Conservation (phyloP, 805 yeast species). For the Clavispora fructus region DNA sequence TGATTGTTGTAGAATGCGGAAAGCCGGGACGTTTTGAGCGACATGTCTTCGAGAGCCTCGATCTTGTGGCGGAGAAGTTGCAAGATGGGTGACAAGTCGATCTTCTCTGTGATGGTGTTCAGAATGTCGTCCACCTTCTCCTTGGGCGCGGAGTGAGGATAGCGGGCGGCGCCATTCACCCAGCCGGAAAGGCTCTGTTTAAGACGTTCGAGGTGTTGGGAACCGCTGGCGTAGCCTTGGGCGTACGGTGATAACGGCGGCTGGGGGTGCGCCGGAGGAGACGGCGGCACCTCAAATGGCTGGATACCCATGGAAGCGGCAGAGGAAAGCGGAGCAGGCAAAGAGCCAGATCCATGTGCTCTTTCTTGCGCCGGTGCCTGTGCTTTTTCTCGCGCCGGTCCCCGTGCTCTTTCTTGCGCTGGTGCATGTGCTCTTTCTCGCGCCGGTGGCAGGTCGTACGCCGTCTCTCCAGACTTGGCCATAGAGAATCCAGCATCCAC, state of each 20-base stretch:
- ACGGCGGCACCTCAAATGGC: slow-evolving; percentile 1
- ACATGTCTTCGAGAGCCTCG: slow-evolving; percentile 23
- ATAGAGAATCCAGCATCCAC: slow-evolving; percentile 5
- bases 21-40: slow-evolving; percentile 18
- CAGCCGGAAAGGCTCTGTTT: slow-evolving; percentile 9
- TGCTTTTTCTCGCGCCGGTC: too few species aligned
- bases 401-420: too few species aligned
- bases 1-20: slow-evolving; percentile 26
- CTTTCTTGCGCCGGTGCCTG: too few species aligned
- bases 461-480: not conserved
- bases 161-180: slow-evolving; percentile 2
- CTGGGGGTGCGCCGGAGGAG: not conserved
- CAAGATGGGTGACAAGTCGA: slow-evolving; percentile 31
- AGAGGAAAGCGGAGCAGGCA: not conserved
- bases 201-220: slow-evolving; percentile 22
- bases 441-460: too few species aligned
- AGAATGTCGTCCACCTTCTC: slow-evolving; percentile 25
- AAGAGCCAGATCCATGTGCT: not conserved
- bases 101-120: slow-evolving; percentile 29
- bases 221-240: slow-evolving; percentile 31
- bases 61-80: slow-evolving; percentile 23
- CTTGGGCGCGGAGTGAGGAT: not conserved
- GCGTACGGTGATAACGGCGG: slow-evolving; percentile 23
- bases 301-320: not conserved
- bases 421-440: too few species aligned